A percentile compares a stretch with the other conserved stretches of the same genome.
Conservation (phyloP, 2,329 filamentous ascomycete species). For the Aspergillus niger region DNA sequence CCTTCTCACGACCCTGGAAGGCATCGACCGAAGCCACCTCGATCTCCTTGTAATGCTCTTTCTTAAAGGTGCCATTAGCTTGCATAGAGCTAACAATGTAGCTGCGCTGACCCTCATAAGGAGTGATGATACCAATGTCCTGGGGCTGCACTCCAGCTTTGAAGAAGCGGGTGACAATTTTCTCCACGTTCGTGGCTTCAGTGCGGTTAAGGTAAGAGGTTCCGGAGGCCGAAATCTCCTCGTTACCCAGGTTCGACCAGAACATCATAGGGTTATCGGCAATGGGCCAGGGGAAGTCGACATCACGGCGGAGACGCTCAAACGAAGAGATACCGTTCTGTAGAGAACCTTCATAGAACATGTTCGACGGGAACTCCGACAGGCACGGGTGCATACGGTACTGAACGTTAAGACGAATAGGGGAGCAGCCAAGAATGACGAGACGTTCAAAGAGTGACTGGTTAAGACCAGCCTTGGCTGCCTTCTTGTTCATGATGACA, state of each 20-base stretch:
- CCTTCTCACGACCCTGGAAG: conserved; percentile 98
- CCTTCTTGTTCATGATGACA: conserved; percentile 99
- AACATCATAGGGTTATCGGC: conserved; percentile 99
- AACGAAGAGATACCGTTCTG: conserved; percentile 94
- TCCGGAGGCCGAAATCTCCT: conserved; percentile 96
- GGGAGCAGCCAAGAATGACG: conserved; percentile 84
- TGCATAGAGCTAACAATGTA: conserved; percentile 99
- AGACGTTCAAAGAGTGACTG: conserved; percentile 98
- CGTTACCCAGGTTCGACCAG: conserved; percentile 96
- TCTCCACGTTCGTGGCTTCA: conserved; percentile 95
- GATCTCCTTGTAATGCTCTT: conserved; percentile 97
- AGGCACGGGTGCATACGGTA: conserved; percentile 99
- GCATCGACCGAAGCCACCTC: conserved; percentile 98
- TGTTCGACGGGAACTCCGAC: conserved; percentile 96
- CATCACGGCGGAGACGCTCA: conserved; percentile 83
- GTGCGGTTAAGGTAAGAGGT: conserved; percentile 98
- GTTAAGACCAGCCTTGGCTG: conserved; percentile 93
- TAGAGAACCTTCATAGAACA: conserved; percentile 98
- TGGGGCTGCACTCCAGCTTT: conserved; percentile 93
- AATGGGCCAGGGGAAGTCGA: conserved; percentile 98
- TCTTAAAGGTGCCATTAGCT: conserved; percentile 94
- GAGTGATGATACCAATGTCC: conserved; percentile 96
- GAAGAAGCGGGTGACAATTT: conserved; percentile 97
- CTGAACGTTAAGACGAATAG: conserved; percentile 92
- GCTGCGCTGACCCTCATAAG: conserved; percentile 96